Evolutionary conservation across 495 filamentous ascomycete genomes (phyloP).

Genomic region (Xylaria sp.): DNA sequence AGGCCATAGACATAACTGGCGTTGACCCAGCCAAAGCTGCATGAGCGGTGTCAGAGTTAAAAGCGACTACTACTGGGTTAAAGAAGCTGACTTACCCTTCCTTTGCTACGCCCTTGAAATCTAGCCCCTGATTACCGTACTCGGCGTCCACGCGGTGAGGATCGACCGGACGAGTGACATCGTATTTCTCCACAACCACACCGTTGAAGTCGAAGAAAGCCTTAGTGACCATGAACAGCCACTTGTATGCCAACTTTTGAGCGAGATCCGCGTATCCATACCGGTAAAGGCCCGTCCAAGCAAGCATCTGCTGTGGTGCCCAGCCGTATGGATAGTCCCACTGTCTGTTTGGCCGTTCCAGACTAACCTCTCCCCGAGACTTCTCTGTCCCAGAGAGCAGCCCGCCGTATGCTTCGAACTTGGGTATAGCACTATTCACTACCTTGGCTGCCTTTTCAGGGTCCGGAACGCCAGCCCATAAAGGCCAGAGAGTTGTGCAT

Average conservation of each 20-base stretch:
- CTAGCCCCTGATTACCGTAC: constrained; percentile 93
- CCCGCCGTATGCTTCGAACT: constrained; percentile 85
- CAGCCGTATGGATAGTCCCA: constrained; percentile 99
- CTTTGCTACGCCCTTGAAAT: constrained; percentile 91
- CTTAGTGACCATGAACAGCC: constrained; percentile 97
- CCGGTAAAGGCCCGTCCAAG: constrained; percentile 87
- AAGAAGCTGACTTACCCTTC: constrained; percentile 78
- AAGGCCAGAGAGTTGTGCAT: constrained; percentile 92
- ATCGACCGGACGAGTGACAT: constrained; percentile 87
- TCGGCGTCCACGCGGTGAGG: constrained; percentile 94
- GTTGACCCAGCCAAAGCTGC: constrained; percentile 98
- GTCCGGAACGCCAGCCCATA: constrained; percentile 88
- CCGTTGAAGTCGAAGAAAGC: constrained; percentile 98
- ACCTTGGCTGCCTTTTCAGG: constrained; percentile 80
- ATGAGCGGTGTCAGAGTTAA: constrained; percentile 40
- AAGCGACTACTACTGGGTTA: background rate
- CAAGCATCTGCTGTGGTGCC: constrained; percentile 98
- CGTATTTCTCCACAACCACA: constrained; percentile 97
- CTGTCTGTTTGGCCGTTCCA: constrained; percentile 90
- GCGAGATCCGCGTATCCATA: constrained; percentile 92
- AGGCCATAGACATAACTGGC: constrained; percentile 93
- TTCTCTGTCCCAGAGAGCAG: constrained; percentile 88
- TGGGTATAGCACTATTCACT: constrained; percentile 77
- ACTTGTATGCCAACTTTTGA: constrained; percentile 87
- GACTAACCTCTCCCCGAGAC: constrained; percentile 77